phyloP scores from a whole-genome alignment of 2,329 filamentous ascomycete genomes.

The Diaporthe citri region DNA sequence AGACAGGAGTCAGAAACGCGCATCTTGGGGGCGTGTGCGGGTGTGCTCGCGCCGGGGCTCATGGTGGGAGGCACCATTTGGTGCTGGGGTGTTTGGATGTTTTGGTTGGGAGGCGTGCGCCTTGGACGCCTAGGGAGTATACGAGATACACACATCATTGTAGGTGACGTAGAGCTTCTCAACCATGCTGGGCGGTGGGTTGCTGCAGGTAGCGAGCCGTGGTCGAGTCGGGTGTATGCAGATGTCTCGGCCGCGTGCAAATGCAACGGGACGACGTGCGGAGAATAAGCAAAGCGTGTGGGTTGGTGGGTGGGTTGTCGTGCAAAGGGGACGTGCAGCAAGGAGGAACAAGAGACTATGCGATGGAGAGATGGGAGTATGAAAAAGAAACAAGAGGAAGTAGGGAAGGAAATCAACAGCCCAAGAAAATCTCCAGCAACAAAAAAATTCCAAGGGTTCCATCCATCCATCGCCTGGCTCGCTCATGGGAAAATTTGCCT shows the following conservation, averaged over 20 bases:
- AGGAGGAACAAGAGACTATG: neutral
- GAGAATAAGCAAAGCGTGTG: conserved; percentile 23
- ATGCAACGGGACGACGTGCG: conserved; percentile 10
- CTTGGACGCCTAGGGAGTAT: neutral
- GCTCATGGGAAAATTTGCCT: conserved; percentile 28
- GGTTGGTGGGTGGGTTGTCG: neutral
- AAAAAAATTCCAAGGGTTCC: conserved; percentile 29
- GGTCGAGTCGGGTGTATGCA: conserved; percentile 13
- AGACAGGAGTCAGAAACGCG: conserved; percentile 35
- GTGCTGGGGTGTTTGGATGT: neutral
- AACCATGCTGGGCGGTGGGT: conserved; percentile 70
- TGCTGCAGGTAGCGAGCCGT: conserved; percentile 31
- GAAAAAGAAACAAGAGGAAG: neutral
- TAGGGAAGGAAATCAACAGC: neutral
- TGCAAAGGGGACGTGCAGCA: neutral
- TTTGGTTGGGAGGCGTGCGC: neutral
- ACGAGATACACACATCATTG: conserved; percentile 77
- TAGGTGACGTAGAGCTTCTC: conserved; percentile 92
- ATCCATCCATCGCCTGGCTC: conserved; percentile 11
- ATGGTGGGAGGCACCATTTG: neutral
- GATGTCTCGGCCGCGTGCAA: conserved; percentile 37
- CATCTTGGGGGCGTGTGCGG: neutral
- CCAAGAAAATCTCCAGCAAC: neutral
- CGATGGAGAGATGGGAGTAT: neutral
- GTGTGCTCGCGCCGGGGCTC: neutral